phyloP scores from a whole-genome alignment of 2,329 filamentous ascomycete genomes.

The Periconia macrospinosa region DNA sequence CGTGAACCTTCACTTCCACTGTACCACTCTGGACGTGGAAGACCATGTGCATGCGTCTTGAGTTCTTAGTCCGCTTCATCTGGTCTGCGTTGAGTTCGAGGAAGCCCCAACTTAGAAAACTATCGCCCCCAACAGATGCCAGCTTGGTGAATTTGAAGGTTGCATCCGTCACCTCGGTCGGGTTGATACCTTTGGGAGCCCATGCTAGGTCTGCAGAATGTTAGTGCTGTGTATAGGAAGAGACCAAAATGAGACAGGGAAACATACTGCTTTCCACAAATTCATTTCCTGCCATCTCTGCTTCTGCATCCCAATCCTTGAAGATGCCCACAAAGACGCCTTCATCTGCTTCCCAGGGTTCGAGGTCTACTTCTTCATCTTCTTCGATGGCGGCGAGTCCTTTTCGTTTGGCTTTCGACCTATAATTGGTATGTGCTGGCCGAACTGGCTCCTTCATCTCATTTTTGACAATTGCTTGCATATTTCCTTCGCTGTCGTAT shows the following conservation, averaged over 20 bases:
- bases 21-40: constrained; percentile 88
- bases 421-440: constrained; percentile 37
- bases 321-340: constrained; percentile 67
- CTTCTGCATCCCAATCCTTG: constrained; percentile 63
- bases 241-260: not conserved
- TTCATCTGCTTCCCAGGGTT: constrained; percentile 72
- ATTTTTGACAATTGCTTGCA: constrained; percentile 77
- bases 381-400: constrained; percentile 47
- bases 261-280: constrained; percentile 45
- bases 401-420: constrained; percentile 31
- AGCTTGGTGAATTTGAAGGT: constrained; percentile 90
- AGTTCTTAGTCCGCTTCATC: constrained; percentile 88
- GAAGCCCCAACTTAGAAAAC: constrained; percentile 87
- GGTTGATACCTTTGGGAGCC: constrained; percentile 59
- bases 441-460: constrained; percentile 57
- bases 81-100: constrained; percentile 84
- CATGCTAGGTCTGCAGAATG: constrained; percentile 60
- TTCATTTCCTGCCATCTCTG: constrained; percentile 60
- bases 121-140: constrained; percentile 60
- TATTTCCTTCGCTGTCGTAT: constrained; percentile 67
- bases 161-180: constrained; percentile 62
- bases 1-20: constrained; percentile 76
- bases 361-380: constrained; percentile 59
- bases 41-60: constrained; percentile 93
- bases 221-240: constrained; percentile 15